Base-by-base conservation (phyloP, 768 basidiomycete species). In the Tulasnella sp. region DNA sequence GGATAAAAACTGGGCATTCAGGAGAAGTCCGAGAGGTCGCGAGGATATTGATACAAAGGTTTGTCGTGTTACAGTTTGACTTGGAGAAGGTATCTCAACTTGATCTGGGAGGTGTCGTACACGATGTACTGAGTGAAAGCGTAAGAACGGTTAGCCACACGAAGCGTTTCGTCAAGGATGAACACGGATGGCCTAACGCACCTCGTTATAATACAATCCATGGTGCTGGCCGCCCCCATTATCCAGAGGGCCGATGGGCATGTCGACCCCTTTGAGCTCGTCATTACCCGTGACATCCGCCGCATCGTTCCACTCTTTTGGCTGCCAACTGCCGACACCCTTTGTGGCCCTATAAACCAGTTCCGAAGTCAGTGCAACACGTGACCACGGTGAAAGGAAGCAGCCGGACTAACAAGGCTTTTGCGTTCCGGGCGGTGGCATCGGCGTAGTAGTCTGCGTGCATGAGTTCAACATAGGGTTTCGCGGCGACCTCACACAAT, bases 401-500 rank as follows among this genome's bases (percentile, higher is more conserved):
- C 29, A 15, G 17, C 21, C 24, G n/a, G 44, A 70, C 73, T 30
- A 56, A 78, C 74, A 72, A 64, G 31, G 72, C 75, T 2, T 70
- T 67, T 7, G 64, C 64, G 21, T 65, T 59, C 64, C 76, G 78
- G 70, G 80, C 80, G 42, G 70, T 71, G 31, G 67, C 60, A 64
- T 75, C 78, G 17, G 81, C 81, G 58, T 77, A 63, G 65, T 78
- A 82, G 63, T 78, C 67, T 22, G 78, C 75, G 34, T 72, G 19
- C 15, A 57, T 62, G 55, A 69, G 73, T 64, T 82, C 81, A 64
- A 75, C 71, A 70, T 77, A 77, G 0, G 81, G 81, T 60, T 76
- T 76, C 3, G 72, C 79, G 8, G 76, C 80, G 15, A 81, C 79
- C 65, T 82, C 81, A 63, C 81, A 82, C 4, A 82, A 74, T 25